Evolutionary conservation across 2,329 filamentous ascomycete genomes (phyloP), one percentile per base, ranked within the genome.

Genomic region (Pseudogymnoascus sp.): DNA sequence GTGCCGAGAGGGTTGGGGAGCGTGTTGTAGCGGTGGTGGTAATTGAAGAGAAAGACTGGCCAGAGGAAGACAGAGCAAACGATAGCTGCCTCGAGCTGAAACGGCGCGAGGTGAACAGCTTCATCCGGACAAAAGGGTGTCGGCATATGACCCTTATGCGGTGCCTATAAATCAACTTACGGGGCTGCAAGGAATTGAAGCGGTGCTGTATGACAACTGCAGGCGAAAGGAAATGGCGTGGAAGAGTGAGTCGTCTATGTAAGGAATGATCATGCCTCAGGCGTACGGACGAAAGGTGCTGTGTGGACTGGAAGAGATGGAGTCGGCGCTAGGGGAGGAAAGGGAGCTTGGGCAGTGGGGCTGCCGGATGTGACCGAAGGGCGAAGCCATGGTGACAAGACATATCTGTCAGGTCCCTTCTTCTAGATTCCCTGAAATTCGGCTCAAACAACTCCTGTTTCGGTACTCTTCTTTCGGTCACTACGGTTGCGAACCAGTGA

Each of bases 1-100:
- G 61, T 9, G 59, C 36, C 6, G 64, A 63, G 4, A 29, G 40
- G n/a, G 41, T 39, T n/a, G 62, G 41, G 11, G 63, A 64, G 57
- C 59, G 58, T 13, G 47, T 61, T 9, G 39, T 29, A 4, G 61
- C n/a, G 50, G 47, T 21, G n/a, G 11, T 35, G 5, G 26, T 17
- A 9, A 35, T n/a, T 15, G 15, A 24, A 21, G 63, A 54, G 31
- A 21, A 35, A 15, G 57, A 60, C 29, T 60, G 58, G 21, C 31
- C 17, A 21, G 44, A 11, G 44, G 44, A 54, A 26, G 44, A 54
- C 24, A 11, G 10, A 17, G 26, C 58, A 40, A 6, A 33, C 5
- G 36, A 35, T 15, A 7, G 11, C 29, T 7, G 13, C 17, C 9
- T 60, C 11, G 58, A 60, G 29, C 26, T 60, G 11, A 35, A 60